Evolutionary conservation across 306 rosid genomes (phyloP).

Genomic region (Prinsepia uniflora): DNA sequence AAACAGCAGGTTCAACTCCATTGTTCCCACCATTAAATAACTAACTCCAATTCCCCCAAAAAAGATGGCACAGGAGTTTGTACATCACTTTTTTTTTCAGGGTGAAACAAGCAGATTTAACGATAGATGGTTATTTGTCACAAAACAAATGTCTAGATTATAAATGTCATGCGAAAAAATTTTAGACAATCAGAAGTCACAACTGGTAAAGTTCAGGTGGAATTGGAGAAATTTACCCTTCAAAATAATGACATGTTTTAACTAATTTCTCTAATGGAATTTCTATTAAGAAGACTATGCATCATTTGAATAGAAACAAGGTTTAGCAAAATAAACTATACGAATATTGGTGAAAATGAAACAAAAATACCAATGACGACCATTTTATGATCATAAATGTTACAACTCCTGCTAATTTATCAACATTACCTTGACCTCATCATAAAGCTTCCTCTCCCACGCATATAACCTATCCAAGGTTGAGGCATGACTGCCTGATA

Average conservation of each 20-base stretch:
- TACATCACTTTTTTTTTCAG: too few relatives aligned
- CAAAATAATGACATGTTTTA: not conserved
- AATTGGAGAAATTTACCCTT: too few relatives aligned
- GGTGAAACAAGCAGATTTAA: too few relatives aligned
- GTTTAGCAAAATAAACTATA: not conserved
- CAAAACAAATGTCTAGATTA: too few relatives aligned
- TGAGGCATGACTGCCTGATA: constrained; percentile 89
- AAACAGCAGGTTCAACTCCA: too few relatives aligned
- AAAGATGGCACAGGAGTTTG: too few relatives aligned
- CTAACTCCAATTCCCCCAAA: too few relatives aligned
- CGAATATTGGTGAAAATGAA: not conserved
- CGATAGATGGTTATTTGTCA: too few relatives aligned
- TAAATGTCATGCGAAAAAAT: too few relatives aligned
- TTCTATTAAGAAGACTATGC: not conserved
- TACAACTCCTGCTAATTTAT: constrained; percentile 17
- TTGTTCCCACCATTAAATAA: too few relatives aligned
- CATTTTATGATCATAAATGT: not conserved
- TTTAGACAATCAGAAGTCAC: too few relatives aligned
- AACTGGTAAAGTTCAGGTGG: too few relatives aligned
- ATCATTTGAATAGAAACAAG: not conserved
- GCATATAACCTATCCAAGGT: constrained; percentile 94
- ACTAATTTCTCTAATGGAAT: not conserved
- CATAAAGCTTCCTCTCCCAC: constrained; percentile 96
- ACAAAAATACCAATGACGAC: not conserved
- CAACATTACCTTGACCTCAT: constrained; percentile 87